These are phyloP conservation scores for Vaccinium darrowii DNA, from an alignment of 148 eudicot genomes.

Conservation along the genomic window DNA sequence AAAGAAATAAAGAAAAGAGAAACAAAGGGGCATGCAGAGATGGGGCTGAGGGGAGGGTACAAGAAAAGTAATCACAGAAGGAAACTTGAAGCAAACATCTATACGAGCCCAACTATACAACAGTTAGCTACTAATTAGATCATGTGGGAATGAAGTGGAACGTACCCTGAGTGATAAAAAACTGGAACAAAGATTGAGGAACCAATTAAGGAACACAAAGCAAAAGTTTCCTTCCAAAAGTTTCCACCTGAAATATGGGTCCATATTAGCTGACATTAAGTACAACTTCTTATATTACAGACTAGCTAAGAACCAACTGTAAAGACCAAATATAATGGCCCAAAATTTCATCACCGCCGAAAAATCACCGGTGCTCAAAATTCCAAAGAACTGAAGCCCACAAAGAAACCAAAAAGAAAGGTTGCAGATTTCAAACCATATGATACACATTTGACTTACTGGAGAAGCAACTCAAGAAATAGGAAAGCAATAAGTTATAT, in stretches of 20 bases:
- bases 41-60: neutral
- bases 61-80: neutral
- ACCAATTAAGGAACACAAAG: slow-evolving; percentile 45
- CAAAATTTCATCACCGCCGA: neutral
- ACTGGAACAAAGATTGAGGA: slow-evolving; percentile 45
- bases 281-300: neutral
- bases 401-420: neutral
- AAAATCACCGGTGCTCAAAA: neutral
- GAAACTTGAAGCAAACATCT: neutral
- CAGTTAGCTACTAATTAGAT: slow-evolving; percentile 16
- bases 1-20: neutral
- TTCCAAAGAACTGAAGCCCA: neutral
- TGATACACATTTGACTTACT: neutral
- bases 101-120: neutral
- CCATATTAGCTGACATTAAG: slow-evolving; percentile 15
- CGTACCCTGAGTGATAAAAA: slow-evolving; percentile 70
- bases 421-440: neutral
- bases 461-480: neutral
- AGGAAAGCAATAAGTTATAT: neutral
- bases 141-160: slow-evolving; percentile 1
- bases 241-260: slow-evolving; percentile 60
- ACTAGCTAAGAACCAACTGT: neutral
- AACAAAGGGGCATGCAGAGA: neutral
- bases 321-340: neutral
- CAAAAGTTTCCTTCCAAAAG: slow-evolving; percentile 48